Conservation (phyloP, 1,284 basidiomycete species). For the Puccinia coronata region DNA sequence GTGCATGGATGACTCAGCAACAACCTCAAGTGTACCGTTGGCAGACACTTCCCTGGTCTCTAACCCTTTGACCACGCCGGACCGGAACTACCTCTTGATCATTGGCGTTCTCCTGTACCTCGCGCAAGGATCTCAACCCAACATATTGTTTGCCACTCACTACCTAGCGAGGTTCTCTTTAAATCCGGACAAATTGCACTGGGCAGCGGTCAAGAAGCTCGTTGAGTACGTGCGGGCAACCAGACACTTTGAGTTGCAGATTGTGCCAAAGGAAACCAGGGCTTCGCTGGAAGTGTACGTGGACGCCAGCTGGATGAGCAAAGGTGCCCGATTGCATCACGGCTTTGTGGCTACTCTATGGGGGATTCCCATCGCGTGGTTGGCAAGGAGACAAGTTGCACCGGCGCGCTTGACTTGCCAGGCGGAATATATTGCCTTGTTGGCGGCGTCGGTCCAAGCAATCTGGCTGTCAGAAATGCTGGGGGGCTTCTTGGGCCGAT, state of each 20-base stretch:
- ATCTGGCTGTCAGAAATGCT: background rate
- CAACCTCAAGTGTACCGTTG: background rate
- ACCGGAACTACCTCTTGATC: background rate
- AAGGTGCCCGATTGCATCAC: no score
- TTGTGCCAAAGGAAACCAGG: background rate
- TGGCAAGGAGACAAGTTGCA: background rate
- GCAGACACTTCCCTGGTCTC: background rate
- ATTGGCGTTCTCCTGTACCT: background rate
- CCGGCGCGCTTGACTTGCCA: background rate
- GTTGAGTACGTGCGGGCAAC: background rate
- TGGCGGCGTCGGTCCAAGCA: background rate
- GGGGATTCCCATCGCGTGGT: background rate
- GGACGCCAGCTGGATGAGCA: no score
- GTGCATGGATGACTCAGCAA: background rate
- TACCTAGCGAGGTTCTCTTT: background rate
- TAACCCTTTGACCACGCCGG: background rate
- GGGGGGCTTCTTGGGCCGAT: background rate
- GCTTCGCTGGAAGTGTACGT: background rate
- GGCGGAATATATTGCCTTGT: conserved; percentile 10
- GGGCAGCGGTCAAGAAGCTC: background rate
- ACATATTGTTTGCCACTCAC: background rate
- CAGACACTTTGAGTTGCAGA: background rate
- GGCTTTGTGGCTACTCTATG: background rate
- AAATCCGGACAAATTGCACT: background rate
- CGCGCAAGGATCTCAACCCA: background rate